Evolutionary conservation across 2,329 filamentous ascomycete species (phyloP).

Genomic region (Aspergillus costaricaensis): DNA sequence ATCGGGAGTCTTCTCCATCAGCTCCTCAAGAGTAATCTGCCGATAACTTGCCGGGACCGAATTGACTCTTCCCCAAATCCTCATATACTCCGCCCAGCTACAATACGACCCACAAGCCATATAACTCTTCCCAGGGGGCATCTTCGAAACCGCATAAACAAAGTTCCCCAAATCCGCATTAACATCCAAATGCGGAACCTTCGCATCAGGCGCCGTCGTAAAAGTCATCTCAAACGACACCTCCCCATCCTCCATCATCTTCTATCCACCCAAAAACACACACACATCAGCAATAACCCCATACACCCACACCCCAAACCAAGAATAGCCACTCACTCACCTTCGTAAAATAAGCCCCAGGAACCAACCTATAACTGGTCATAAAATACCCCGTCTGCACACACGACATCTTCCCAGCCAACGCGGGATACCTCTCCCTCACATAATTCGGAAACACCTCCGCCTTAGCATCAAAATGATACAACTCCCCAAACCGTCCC

Average conservation of each 20-base stretch:
- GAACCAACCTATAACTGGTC: constrained; percentile 52
- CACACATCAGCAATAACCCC: background rate
- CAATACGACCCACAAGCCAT: constrained; percentile 52
- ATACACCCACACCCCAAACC: background rate
- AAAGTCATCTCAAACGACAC: constrained; percentile 51
- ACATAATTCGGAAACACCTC: constrained; percentile 54
- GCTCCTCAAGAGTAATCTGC: constrained; percentile 45
- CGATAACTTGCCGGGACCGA: constrained; percentile 41
- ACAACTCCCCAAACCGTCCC: constrained; percentile 52
- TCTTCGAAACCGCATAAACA: constrained; percentile 52
- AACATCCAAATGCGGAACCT: constrained; percentile 51
- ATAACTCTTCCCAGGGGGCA: constrained; percentile 53
- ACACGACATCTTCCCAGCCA: constrained; percentile 53
- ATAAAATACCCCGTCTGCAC: constrained; percentile 55
- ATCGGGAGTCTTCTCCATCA: constrained; percentile 44
- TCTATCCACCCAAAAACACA: background rate
- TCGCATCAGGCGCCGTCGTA: constrained; percentile 42
- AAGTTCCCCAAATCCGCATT: constrained; percentile 53
- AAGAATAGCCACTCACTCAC: constrained; percentile 32
- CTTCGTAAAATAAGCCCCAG: constrained; percentile 51
- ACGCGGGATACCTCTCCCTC: constrained; percentile 42
- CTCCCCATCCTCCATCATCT: constrained; percentile 17
- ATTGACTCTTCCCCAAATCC: constrained; percentile 45
- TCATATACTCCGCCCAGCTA: constrained; percentile 51
- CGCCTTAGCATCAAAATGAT: constrained; percentile 54